Percentiles rank a stretch among this genome's conserved stretches.
phyloP scores from a whole-genome alignment of 2,329 filamentous ascomycete species.

The Hypoxylon sp. region DNA sequence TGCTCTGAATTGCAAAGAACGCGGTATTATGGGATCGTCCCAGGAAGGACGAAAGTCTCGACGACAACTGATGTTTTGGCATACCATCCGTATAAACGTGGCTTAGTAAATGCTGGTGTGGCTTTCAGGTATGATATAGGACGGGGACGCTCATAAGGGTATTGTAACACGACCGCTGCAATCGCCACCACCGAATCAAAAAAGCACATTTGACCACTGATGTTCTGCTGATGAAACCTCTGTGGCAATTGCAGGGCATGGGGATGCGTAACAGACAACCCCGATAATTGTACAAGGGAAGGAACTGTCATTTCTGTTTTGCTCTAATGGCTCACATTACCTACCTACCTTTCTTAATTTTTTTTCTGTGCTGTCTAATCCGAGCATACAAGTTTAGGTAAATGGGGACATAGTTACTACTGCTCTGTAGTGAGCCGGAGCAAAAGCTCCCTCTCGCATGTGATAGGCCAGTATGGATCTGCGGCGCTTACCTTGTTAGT shows the following conservation, averaged over 20 bases:
- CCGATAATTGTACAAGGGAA: conserved; percentile 35
- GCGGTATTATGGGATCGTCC: conserved; percentile 43
- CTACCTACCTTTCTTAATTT: conserved; percentile 34
- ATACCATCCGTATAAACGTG: conserved; percentile 50
- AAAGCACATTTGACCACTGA: conserved; percentile 42
- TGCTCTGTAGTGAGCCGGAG: conserved; percentile 48
- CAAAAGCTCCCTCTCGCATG: conserved; percentile 47
- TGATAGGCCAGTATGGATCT: conserved; percentile 49
- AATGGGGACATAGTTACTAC: conserved; percentile 31
- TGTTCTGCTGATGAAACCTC: conserved; percentile 40
- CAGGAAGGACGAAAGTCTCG: conserved; percentile 47
- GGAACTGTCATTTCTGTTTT: conserved; percentile 40
- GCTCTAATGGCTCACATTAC: conserved; percentile 27
- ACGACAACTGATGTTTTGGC: conserved; percentile 45
- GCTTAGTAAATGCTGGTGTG: conserved; percentile 47
- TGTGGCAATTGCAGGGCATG: conserved; percentile 47
- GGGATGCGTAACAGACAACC: conserved; percentile 44
- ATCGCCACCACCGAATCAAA: conserved; percentile 41
- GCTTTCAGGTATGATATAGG: conserved; percentile 45
- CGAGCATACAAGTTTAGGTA: conserved; percentile 33
- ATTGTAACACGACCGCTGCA: conserved; percentile 41
- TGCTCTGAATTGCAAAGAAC: conserved; percentile 41
- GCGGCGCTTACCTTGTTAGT: conserved; percentile 46
- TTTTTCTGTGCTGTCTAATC: conserved; percentile 48
- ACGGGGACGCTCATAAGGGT: conserved; percentile 41